Conservation (phyloP, 768 basidiomycete genomes). For the Rhodocollybia butyracea region DNA sequence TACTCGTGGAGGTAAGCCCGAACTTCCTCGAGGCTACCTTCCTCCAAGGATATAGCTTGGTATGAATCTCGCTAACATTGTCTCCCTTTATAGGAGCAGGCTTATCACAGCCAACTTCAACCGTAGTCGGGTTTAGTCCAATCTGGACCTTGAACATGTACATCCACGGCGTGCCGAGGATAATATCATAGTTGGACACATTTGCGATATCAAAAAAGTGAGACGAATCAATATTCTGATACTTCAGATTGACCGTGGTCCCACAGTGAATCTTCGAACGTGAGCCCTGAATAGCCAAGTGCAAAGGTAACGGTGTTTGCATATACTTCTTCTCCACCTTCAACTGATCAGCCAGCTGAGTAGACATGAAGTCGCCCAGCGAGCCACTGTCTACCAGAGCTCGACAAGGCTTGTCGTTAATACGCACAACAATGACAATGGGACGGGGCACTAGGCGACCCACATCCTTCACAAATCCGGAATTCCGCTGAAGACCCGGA, state of each 20-base stretch:
- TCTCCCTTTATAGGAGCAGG: constrained; percentile 6
- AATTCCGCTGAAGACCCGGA: constrained; percentile 9
- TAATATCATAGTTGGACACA: constrained; percentile 22
- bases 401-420: constrained; percentile 27
- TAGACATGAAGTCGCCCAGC: constrained; percentile 34
- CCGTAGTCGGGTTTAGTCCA: constrained; percentile 8
- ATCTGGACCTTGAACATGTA: constrained; percentile 11
- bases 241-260: constrained; percentile 20
- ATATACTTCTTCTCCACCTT: constrained; percentile 22
- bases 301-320: constrained; percentile 28
- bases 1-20: constrained; percentile 12
- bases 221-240: constrained; percentile 26
- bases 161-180: constrained; percentile 14
- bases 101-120: background rate
- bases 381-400: constrained; percentile 38
- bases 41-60: too few species aligned
- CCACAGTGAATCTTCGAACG: constrained; percentile 29
- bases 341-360: constrained; percentile 30
- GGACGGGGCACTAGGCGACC: constrained; percentile 23
- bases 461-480: constrained; percentile 9
- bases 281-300: constrained; percentile 38
- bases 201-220: constrained; percentile 25
- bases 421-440: constrained; percentile 22
- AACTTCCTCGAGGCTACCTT: constrained; percentile 3
- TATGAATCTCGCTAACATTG: too few species aligned